Base-by-base conservation (phyloP, 2,329 filamentous ascomycete genomes). In the Botrytis paeoniae region DNA sequence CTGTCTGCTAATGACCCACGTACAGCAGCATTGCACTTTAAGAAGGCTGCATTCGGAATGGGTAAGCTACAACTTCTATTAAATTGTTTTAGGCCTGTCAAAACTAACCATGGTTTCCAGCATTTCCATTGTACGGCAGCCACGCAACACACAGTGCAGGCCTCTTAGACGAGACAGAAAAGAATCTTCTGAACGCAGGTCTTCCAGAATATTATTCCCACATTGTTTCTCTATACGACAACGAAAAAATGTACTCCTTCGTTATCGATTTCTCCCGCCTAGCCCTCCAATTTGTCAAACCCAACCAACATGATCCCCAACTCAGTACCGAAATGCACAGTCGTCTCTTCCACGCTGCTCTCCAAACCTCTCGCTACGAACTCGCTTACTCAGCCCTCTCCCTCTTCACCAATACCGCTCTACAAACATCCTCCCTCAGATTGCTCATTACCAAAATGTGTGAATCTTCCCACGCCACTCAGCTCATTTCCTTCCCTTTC, bases 161-260 rank as follows among this genome's bases (percentile, higher is more conserved):
- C 14, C 87, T 97, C 22, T 86, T 98, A 35, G 90, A 92, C 71
- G 89, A 93, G 37, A 89, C 91, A 3, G 93, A 97, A 76, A 91
- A 91, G 85, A 88, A 86, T 48, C 82, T 89, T 9, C 82, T 92
- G 37, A 88, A 94, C 79, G 89, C 89, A 72, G 96, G 95, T 2
- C 86, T 95, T 59, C 88, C 93, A 8, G 90, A 89, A 75, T 99
- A 98, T 83, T 97, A 97, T 81, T 89, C 91, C 60, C 96, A 99
- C 81, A 88, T 98, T 69, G 88, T 95, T 20, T 87, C 89, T 32
- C 86, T 99, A 1, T 98, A 93, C 79, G 95, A 98, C 80, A 89
- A 88, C 77, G 88, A 89, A 61, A 92, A 91, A 77, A 90, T 91
- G 0, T 93, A 93, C 81, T 92, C 93, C 2, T 93, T 92, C 78